Conservation (phyloP, 2,329 filamentous ascomycete genomes). For the Aspergillus spinulosporus region DNA sequence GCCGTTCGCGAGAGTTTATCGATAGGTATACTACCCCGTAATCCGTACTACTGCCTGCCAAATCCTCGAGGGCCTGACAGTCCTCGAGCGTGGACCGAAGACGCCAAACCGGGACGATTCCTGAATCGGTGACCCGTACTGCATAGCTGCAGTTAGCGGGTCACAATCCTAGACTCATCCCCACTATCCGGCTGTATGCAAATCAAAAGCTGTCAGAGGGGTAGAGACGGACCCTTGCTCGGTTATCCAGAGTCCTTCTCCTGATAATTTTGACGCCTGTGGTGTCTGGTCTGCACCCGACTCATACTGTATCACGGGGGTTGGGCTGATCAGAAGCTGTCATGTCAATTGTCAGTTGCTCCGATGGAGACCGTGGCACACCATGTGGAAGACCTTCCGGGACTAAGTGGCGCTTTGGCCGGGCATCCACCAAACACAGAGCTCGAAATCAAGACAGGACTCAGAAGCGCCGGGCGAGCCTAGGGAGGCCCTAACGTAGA, state of each 20-base stretch:
- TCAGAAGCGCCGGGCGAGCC: not conserved
- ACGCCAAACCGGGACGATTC: slow-evolving; percentile 17
- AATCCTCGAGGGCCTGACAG: slow-evolving; percentile 8
- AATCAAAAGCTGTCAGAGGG: slow-evolving; percentile 25
- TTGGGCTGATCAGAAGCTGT: not conserved
- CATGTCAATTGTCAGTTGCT: slow-evolving; percentile 6
- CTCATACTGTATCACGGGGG: slow-evolving; percentile 15
- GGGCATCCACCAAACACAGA: slow-evolving; percentile 31
- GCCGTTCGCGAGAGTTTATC: slow-evolving; percentile 11
- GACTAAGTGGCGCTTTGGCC: slow-evolving; percentile 27
- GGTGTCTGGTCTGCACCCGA: slow-evolving; percentile 16
- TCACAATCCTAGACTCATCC: slow-evolving; percentile 19
- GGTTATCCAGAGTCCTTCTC: not conserved
- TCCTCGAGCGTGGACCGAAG: slow-evolving; percentile 29
- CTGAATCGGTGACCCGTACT: slow-evolving; percentile 13
- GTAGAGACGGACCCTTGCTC: slow-evolving; percentile 14
- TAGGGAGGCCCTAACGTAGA: slow-evolving; percentile 16
- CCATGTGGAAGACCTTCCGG: slow-evolving; percentile 30
- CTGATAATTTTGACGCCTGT: slow-evolving; percentile 21
- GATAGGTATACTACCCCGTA: not conserved
- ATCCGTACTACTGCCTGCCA: slow-evolving; percentile 2
- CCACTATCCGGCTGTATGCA: slow-evolving; percentile 21
- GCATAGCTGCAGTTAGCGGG: slow-evolving; percentile 22
- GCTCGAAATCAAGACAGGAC: slow-evolving; percentile 23
- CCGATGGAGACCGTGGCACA: slow-evolving; percentile 19